Evolutionary conservation across 1,284 basidiomycete species (phyloP).

Genomic region (Ceratobasidium sp.): DNA sequence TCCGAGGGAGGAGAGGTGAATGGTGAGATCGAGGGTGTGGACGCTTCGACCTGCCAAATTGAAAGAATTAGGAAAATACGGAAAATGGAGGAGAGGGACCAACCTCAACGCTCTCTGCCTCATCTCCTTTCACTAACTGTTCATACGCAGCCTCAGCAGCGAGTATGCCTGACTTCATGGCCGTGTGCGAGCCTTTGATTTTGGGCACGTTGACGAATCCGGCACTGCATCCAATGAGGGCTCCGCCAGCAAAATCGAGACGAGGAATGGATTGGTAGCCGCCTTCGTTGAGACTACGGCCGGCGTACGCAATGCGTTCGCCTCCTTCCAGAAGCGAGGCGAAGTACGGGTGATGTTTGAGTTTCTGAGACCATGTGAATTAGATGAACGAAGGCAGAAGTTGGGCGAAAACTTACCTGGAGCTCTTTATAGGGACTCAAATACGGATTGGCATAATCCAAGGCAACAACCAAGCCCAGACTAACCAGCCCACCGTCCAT

Average conservation of each 20-base stretch:
- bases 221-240: constrained; percentile 94
- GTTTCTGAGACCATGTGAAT: constrained; percentile 69
- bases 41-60: constrained; percentile 7
- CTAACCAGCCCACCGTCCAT: constrained; percentile 95
- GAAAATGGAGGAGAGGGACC: neutral
- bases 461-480: constrained; percentile 91
- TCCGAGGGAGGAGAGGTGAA: constrained; percentile 60
- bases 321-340: constrained; percentile 82
- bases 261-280: constrained; percentile 94
- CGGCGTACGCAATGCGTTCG: constrained; percentile 91
- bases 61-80: neutral
- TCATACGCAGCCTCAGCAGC: constrained; percentile 92
- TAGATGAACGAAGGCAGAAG: neutral
- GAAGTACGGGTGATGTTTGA: constrained; percentile 98
- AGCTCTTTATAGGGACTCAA: constrained; percentile 94
- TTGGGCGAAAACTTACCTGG: constrained; percentile 70
- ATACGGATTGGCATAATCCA: constrained; percentile 97
- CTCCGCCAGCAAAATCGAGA: constrained; percentile 95
- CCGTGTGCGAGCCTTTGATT: constrained; percentile 99
- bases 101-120: constrained; percentile 52
- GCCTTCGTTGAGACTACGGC: constrained; percentile 93
- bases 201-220: constrained; percentile 98
- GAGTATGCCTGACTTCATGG: constrained; percentile 99
- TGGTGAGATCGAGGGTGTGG: constrained; percentile 32
- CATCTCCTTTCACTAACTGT: constrained; percentile 58